Evolutionary conservation across 2,329 filamentous ascomycete species (phyloP).

Genomic region (Fonsecaea multimorphosa): DNA sequence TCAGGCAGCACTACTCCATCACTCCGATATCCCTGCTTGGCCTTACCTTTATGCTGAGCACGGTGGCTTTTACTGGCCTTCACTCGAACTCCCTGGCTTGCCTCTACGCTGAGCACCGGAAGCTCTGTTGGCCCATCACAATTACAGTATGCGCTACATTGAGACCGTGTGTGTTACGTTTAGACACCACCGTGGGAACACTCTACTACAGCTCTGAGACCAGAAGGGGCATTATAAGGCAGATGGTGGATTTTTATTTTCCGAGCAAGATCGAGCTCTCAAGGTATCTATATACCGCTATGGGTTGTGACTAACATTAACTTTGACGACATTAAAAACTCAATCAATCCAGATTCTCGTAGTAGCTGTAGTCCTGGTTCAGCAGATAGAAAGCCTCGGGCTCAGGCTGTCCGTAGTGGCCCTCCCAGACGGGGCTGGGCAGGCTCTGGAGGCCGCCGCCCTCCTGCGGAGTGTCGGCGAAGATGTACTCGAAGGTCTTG

Average conservation of each 20-base stretch:
- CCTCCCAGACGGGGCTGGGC: slow-evolving; percentile 47
- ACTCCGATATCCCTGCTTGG: background rate
- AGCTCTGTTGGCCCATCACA: background rate
- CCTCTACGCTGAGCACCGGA: background rate
- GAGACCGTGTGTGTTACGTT: background rate
- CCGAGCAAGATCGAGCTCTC: background rate
- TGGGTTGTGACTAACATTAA: background rate
- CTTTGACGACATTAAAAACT: background rate
- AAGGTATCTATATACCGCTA: background rate
- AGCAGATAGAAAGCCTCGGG: slow-evolving; percentile 44
- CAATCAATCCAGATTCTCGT: slow-evolving; percentile 18
- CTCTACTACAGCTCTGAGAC: background rate
- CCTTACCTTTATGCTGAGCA: background rate
- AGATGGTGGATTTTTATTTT: background rate
- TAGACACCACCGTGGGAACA: background rate
- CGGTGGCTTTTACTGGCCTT: too few relatives aligned
- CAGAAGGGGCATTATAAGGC: background rate
- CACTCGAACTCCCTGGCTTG: too few relatives aligned
- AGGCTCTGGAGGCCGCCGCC: slow-evolving; percentile 38
- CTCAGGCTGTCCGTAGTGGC: slow-evolving; percentile 43
- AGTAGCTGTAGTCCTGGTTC: slow-evolving; percentile 44
- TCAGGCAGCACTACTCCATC: background rate
- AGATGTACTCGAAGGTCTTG: slow-evolving; percentile 50
- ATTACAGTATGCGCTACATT: background rate
- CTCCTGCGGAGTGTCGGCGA: slow-evolving; percentile 43